Evolutionary conservation across 1,284 basidiomycete species (phyloP).

Genomic region (Puccinia novopanici): DNA sequence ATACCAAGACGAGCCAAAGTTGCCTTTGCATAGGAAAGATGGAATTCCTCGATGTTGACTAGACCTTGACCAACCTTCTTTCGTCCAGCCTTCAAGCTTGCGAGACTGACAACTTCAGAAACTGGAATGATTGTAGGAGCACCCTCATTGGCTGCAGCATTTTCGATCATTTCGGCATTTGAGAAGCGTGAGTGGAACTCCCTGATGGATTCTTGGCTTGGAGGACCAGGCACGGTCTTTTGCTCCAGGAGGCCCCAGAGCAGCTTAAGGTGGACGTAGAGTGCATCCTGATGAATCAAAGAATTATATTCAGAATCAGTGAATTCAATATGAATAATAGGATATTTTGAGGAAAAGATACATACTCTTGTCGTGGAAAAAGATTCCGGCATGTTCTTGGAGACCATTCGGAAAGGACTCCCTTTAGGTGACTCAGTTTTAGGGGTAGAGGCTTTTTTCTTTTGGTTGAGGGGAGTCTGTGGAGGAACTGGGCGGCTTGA

Average conservation of each 20-base stretch:
- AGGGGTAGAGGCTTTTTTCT: no score
- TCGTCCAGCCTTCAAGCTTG: neutral
- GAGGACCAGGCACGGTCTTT: neutral
- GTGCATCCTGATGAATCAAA: neutral
- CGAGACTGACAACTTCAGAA: neutral
- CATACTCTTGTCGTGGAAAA: no score
- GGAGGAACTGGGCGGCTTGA: no score
- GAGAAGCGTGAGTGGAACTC: slow-evolving; percentile 13
- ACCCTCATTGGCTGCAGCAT: neutral
- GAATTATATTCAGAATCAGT: neutral
- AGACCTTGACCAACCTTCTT: slow-evolving; percentile 13
- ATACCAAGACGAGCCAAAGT: slow-evolving; percentile 13
- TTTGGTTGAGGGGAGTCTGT: no score
- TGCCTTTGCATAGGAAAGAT: neutral
- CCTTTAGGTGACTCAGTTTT: no score
- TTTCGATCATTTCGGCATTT: neutral
- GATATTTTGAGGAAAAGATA: no score
- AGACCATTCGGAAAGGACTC: no score
- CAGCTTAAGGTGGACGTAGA: slow-evolving; percentile 34
- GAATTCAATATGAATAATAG: no score
- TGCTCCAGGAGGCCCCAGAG: neutral
- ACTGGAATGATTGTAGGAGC: neutral
- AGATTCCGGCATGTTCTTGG: no score
- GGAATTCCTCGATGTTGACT: neutral
- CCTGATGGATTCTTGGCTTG: neutral